These are phyloP conservation scores for Penicillium parvum DNA, from an alignment of 495 filamentous ascomycete genomes.

Conservation along the genomic window DNA sequence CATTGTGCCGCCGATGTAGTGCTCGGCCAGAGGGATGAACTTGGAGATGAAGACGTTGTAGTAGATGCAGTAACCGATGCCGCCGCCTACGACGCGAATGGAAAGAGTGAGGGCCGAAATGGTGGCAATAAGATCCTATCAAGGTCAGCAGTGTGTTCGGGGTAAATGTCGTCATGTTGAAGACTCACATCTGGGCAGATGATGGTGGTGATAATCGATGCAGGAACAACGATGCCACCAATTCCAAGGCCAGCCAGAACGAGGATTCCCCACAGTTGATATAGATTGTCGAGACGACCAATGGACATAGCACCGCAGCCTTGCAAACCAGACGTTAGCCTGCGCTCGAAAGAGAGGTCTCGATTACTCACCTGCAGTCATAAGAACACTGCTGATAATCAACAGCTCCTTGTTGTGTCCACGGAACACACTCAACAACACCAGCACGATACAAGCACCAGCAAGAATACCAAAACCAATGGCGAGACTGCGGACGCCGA, in stretches of 20 bases:
- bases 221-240: slow-evolving; percentile 69
- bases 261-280: slow-evolving; percentile 57
- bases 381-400: slow-evolving; percentile 56
- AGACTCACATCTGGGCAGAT: slow-evolving; percentile 61
- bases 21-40: slow-evolving; percentile 48
- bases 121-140: slow-evolving; percentile 64
- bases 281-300: slow-evolving; percentile 54
- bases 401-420: slow-evolving; percentile 61
- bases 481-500: slow-evolving; percentile 63
- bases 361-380: slow-evolving; percentile 56
- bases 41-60: slow-evolving; percentile 71
- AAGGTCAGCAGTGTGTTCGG: neutral
- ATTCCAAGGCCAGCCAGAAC: slow-evolving; percentile 64
- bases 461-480: slow-evolving; percentile 59
- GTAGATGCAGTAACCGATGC: slow-evolving; percentile 69
- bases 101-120: slow-evolving; percentile 69
- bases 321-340: slow-evolving; percentile 3
- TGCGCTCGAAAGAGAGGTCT: neutral
- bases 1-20: slow-evolving; percentile 54
- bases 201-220: slow-evolving; percentile 67
- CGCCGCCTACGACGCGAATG: slow-evolving; percentile 66
- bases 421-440: slow-evolving; percentile 55
- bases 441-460: slow-evolving; percentile 60
- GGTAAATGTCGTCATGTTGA: too few species aligned
- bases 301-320: slow-evolving; percentile 60